Conservation (phyloP, 2,329 filamentous ascomycete genomes). For the Podosphaera aphanis region DNA sequence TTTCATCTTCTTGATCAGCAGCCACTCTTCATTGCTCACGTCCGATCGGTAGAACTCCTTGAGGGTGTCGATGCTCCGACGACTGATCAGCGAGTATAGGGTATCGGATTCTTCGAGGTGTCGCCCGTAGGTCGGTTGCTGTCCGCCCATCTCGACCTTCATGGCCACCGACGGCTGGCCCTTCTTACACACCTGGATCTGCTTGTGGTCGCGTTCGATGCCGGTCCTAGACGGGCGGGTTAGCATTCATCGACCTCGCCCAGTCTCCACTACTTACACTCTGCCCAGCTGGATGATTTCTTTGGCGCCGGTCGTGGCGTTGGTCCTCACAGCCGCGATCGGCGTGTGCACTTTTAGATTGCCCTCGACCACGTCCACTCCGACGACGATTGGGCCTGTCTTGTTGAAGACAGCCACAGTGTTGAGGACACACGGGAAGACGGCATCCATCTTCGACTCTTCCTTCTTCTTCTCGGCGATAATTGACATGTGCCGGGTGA, state of each 20-base stretch:
- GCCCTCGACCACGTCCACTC: slow-evolving; percentile 87
- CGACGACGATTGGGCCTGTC: slow-evolving; percentile 80
- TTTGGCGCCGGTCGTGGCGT: slow-evolving; percentile 55
- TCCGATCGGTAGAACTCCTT: slow-evolving; percentile 89
- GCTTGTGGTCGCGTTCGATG: slow-evolving; percentile 95
- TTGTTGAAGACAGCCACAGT: slow-evolving; percentile 97
- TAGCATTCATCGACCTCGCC: not conserved
- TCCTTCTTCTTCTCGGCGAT: slow-evolving; percentile 84
- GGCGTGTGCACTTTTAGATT: slow-evolving; percentile 71
- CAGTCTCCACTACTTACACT: slow-evolving; percentile 31
- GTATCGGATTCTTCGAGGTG: slow-evolving; percentile 81
- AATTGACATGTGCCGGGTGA: slow-evolving; percentile 81
- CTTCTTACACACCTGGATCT: slow-evolving; percentile 77
- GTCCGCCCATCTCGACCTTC: slow-evolving; percentile 84
- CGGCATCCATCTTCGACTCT: slow-evolving; percentile 79
- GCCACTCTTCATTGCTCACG: slow-evolving; percentile 82
- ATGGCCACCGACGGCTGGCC: slow-evolving; percentile 91
- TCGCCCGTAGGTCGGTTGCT: slow-evolving; percentile 83
- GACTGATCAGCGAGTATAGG: slow-evolving; percentile 70
- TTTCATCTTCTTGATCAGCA: slow-evolving; percentile 86
- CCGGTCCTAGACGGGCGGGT: slow-evolving; percentile 42
- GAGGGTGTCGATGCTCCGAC: slow-evolving; percentile 74
- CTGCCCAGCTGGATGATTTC: slow-evolving; percentile 68
- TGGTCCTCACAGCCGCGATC: slow-evolving; percentile 65
- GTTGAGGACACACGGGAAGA: slow-evolving; percentile 84